phyloP scores from a whole-genome alignment of 169 alveolate genomes.

The Cryptosporidium ubiquitum region DNA sequence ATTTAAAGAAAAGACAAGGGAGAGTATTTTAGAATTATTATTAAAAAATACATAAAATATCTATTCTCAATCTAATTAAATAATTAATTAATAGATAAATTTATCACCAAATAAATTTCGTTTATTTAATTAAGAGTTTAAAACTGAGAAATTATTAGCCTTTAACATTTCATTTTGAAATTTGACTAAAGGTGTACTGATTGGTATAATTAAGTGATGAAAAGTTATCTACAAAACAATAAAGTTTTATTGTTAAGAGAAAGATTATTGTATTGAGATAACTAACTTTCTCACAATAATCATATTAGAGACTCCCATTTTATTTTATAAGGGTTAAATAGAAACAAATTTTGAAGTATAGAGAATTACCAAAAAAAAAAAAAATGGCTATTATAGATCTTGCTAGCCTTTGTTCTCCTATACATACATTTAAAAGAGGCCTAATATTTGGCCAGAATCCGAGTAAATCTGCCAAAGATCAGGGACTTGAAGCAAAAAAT shows the following conservation, averaged over 20 bases:
- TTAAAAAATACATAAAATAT: background rate
- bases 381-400: constrained; percentile 61
- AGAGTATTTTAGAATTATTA: background rate
- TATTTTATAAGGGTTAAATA: too few relatives aligned
- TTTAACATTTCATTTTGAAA: background rate
- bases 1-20: background rate
- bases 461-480: background rate
- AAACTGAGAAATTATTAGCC: background rate
- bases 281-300: background rate
- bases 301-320: too few relatives aligned
- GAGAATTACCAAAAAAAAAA: background rate
- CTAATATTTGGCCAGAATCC: constrained; percentile 12
- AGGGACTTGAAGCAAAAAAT: background rate
- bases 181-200: background rate
- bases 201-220: constrained; percentile 1
- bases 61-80: background rate
- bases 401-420: constrained; percentile 65
- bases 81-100: background rate
- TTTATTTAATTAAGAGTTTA: background rate
- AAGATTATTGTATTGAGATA: too few relatives aligned
- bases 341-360: background rate
- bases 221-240: background rate
- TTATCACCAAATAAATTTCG: background rate
- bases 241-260: too few relatives aligned
- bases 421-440: constrained; percentile 40